Evolutionary conservation across 2,329 filamentous ascomycete genomes (phyloP).

Genomic region (Ceratocystis diversiconidia): DNA sequence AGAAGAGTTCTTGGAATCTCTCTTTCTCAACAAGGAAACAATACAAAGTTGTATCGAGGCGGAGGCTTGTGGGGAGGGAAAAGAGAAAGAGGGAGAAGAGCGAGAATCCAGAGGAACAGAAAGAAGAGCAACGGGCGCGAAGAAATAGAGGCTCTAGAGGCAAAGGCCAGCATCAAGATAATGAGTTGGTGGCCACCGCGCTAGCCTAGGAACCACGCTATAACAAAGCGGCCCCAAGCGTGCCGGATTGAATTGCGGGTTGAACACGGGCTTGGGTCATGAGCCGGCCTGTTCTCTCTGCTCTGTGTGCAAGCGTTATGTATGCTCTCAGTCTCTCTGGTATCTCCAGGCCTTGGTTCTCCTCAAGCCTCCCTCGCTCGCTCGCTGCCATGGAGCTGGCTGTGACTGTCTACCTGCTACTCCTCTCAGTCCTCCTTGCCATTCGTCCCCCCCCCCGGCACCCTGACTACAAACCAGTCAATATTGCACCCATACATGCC

Average conservation of each 20-base stretch:
- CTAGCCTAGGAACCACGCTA: not conserved
- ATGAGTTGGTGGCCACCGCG: not conserved
- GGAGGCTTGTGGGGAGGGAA: not conserved
- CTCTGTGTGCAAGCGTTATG: not conserved
- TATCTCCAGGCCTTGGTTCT: not conserved
- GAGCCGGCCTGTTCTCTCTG: not conserved
- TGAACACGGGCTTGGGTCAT: not conserved
- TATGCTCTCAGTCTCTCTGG: not conserved
- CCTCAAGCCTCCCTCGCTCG: not conserved
- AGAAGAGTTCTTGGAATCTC: not conserved
- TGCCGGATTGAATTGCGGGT: not conserved
- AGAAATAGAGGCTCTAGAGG: not conserved
- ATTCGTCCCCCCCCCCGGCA: not conserved
- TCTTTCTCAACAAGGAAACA: conserved; percentile 3
- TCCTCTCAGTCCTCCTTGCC: not conserved
- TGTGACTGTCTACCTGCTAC: not conserved
- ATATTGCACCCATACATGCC: not conserved
- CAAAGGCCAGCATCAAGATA: not conserved
- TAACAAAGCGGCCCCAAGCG: not conserved
- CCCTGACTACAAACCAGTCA: not conserved
- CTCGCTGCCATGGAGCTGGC: too few relatives aligned
- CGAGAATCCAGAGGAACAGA: not conserved
- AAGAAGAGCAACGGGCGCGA: not conserved
- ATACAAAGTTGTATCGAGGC: not conserved
- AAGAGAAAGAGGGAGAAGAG: not conserved